phyloP scores from a whole-genome alignment of 805 yeast genomes.

The Lipomyces mesembrius region DNA sequence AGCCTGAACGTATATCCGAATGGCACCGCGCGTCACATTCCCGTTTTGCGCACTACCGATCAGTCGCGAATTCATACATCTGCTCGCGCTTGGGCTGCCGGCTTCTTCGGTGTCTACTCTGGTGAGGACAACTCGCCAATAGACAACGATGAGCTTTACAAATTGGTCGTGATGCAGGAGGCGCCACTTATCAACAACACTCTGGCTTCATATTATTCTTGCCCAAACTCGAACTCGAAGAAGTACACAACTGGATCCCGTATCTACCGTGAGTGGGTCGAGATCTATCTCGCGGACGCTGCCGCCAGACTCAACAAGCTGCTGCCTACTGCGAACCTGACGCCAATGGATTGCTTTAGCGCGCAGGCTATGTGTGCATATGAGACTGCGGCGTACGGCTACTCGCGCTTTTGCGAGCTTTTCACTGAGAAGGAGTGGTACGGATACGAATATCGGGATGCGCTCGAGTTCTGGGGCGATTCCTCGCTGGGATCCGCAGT shows the following conservation, averaged over 20 bases:
- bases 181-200: constrained; percentile 46
- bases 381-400: constrained; percentile 72
- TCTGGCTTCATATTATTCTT: constrained; percentile 47
- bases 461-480: constrained; percentile 62
- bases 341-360: constrained; percentile 56
- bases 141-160: constrained; percentile 44
- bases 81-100: constrained; percentile 53
- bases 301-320: constrained; percentile 60
- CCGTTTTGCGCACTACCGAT: constrained; percentile 48
- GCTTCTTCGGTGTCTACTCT: constrained; percentile 49
- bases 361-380: constrained; percentile 72
- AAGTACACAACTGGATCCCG: constrained; percentile 41
- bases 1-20: constrained; percentile 43
- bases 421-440: constrained; percentile 72
- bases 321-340: constrained; percentile 56
- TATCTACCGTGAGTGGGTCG: constrained; percentile 46
- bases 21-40: constrained; percentile 45
- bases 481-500: constrained; percentile 67
- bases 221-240: constrained; percentile 46
- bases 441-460: constrained; percentile 63
- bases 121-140: constrained; percentile 42
- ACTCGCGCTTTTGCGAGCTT: constrained; percentile 67
- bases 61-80: constrained; percentile 50
- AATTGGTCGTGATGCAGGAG: constrained; percentile 46
- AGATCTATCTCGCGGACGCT: constrained; percentile 56